Evolutionary conservation across 2,329 filamentous ascomycete species (phyloP).

Genomic region (Nannizziopsis barbatae): DNA sequence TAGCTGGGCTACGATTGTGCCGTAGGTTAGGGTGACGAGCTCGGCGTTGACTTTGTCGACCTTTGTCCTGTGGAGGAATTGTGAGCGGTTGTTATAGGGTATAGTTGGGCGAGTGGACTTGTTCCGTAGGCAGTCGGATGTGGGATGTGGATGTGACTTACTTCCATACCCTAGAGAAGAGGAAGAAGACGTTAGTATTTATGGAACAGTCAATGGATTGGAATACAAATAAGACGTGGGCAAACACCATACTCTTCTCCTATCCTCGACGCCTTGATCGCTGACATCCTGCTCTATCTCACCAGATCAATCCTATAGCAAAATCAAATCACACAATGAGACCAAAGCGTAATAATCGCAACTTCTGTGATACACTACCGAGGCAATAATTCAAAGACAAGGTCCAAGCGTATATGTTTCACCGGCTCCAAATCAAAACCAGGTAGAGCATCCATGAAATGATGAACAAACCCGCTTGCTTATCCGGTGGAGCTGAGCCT

Average conservation of each 20-base stretch:
- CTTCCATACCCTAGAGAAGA: slow-evolving; percentile 70
- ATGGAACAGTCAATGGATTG: neutral
- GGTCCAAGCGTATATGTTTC: neutral
- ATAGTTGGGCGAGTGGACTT: neutral
- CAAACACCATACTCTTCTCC: slow-evolving; percentile 57
- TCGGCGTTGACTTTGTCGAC: slow-evolving; percentile 98
- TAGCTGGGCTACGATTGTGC: slow-evolving; percentile 90
- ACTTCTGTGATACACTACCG: neutral
- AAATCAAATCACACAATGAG: neutral
- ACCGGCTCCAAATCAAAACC: neutral
- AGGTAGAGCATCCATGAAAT: neutral
- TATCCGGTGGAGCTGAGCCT: neutral
- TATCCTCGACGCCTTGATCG: slow-evolving; percentile 56
- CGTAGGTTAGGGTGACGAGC: slow-evolving; percentile 92
- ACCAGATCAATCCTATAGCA: neutral
- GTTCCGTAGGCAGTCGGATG: neutral
- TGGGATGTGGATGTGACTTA: slow-evolving; percentile 40
- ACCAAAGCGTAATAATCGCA: neutral
- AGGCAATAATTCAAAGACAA: neutral
- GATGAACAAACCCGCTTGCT: neutral
- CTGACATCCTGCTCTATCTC: slow-evolving; percentile 36
- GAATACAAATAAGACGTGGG: neutral
- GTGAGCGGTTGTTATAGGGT: slow-evolving; percentile 11
- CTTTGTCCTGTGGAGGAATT: slow-evolving; percentile 54
- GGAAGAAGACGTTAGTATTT: slow-evolving; percentile 23